Conservation (phyloP, 1,139 yeast species). For the Pichia sp. region DNA sequence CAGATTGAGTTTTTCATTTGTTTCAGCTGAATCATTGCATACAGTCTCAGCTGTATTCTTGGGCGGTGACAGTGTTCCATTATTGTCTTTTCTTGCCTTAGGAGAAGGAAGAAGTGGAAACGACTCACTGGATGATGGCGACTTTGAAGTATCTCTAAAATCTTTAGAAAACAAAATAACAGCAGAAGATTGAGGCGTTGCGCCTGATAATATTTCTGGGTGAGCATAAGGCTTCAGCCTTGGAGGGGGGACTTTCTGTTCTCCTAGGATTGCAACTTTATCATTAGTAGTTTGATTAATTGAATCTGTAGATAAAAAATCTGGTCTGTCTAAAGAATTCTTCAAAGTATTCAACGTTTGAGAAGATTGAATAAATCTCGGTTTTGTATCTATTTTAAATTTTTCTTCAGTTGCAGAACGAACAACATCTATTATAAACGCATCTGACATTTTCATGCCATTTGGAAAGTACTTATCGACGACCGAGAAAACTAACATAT, state of each 20-base stretch:
- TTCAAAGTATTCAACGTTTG: too few relatives aligned
- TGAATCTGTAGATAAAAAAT: slow-evolving; percentile 1
- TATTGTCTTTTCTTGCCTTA: neutral
- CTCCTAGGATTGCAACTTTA: slow-evolving; percentile 27
- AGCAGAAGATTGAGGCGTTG: slow-evolving; percentile 23
- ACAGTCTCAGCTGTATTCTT: too few relatives aligned
- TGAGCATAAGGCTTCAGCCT: slow-evolving; percentile 15
- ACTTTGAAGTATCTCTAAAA: slow-evolving; percentile 17
- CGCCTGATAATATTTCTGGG: neutral
- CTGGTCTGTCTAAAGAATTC: slow-evolving; percentile 1
- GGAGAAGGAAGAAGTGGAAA: slow-evolving; percentile 11
- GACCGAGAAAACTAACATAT: slow-evolving; percentile 52
- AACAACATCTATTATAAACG: slow-evolving; percentile 46
- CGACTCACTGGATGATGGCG: slow-evolving; percentile 11
- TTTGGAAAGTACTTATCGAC: slow-evolving; percentile 57
- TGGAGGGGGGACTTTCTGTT: slow-evolving; percentile 26
- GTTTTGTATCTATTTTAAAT: slow-evolving; percentile 1
- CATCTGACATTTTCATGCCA: slow-evolving; percentile 67
- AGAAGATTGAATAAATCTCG: neutral
- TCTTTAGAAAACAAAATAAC: slow-evolving; percentile 28
- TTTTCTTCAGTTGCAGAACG: slow-evolving; percentile 3
- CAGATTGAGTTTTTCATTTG: slow-evolving; percentile 3
- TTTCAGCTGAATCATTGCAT: slow-evolving; percentile 5
- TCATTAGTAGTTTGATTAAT: neutral
- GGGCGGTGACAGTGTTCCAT: neutral